Conservation (phyloP, 2,329 filamentous ascomycete species). For the Neobulgaria alba region DNA sequence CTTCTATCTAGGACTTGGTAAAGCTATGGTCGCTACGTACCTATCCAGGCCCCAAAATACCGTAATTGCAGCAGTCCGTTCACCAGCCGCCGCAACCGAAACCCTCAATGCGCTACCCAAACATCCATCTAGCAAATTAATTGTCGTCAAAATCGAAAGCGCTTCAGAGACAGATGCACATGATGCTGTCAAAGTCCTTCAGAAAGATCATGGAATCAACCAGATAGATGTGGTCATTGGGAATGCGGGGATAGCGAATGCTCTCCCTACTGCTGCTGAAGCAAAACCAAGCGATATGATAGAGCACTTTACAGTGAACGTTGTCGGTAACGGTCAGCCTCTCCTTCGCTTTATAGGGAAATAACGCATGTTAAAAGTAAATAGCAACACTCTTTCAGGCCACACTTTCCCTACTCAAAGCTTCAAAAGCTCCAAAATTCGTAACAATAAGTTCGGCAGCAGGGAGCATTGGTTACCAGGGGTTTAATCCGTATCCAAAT, state of each 20-base stretch:
- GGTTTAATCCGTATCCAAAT: conserved; percentile 12
- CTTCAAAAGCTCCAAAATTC: background rate
- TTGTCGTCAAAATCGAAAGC: conserved; percentile 37
- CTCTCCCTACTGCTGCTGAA: conserved; percentile 25
- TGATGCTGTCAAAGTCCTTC: conserved; percentile 28
- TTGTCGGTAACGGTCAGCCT: conserved; percentile 25
- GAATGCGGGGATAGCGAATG: conserved; percentile 37
- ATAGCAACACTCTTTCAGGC: conserved; percentile 15
- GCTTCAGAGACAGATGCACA: conserved; percentile 28
- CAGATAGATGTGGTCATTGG: conserved; percentile 41
- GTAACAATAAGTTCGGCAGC: background rate
- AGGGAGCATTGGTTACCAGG: conserved; percentile 4
- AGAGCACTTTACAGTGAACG: conserved; percentile 24
- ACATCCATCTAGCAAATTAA: conserved; percentile 25
- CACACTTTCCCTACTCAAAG: conserved; percentile 5
- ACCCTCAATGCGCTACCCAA: conserved; percentile 22
- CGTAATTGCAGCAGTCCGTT: conserved; percentile 32
- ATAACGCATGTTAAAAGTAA: too few relatives aligned
- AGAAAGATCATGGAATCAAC: conserved; percentile 29
- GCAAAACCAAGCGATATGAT: conserved; percentile 24
- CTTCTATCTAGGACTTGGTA: too few relatives aligned
- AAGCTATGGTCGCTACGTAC: conserved; percentile 27
- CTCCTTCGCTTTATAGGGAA: conserved; percentile 30
- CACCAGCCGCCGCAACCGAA: conserved; percentile 17
- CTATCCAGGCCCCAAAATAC: conserved; percentile 30